These are phyloP conservation scores for Parasitella parasitica DNA, from an alignment of 371 early-diverging fungal genomes.

Conservation along the genomic window DNA sequence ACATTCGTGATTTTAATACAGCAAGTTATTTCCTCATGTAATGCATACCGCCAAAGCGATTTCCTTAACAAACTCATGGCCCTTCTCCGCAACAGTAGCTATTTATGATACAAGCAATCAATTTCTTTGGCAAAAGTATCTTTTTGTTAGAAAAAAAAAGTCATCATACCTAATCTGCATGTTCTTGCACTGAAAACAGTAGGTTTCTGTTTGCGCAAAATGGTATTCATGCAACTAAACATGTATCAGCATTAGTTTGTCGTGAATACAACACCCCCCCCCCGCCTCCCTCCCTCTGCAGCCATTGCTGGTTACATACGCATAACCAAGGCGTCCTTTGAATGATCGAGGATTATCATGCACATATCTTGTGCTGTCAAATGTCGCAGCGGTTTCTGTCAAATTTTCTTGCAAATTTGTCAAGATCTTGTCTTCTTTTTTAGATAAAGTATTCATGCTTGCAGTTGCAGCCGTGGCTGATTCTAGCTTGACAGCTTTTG, in stretches of 20 bases:
- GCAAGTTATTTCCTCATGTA: background rate
- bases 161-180: constrained; percentile 16
- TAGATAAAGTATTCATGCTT: background rate
- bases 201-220: constrained; percentile 21
- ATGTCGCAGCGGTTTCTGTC: background rate
- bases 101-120: background rate
- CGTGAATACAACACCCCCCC: too few relatives aligned
- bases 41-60: constrained; percentile 28
- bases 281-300: too few relatives aligned
- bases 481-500: background rate
- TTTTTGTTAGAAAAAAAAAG: too few relatives aligned
- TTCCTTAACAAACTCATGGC: constrained; percentile 42
- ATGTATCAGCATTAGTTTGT: background rate
- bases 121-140: too few relatives aligned
- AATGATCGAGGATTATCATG: constrained; percentile 18
- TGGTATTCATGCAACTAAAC: constrained; percentile 21
- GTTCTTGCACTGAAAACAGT: constrained; percentile 23
- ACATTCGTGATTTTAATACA: background rate
- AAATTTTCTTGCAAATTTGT: background rate
- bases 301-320: too few relatives aligned
- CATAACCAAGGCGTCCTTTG: constrained; percentile 27
- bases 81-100: constrained; percentile 43
- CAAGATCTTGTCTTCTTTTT: background rate
- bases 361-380: constrained; percentile 6
- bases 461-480: background rate